Conservation (phyloP, 306 rosid species). For the Cicer pinnatifidum region DNA sequence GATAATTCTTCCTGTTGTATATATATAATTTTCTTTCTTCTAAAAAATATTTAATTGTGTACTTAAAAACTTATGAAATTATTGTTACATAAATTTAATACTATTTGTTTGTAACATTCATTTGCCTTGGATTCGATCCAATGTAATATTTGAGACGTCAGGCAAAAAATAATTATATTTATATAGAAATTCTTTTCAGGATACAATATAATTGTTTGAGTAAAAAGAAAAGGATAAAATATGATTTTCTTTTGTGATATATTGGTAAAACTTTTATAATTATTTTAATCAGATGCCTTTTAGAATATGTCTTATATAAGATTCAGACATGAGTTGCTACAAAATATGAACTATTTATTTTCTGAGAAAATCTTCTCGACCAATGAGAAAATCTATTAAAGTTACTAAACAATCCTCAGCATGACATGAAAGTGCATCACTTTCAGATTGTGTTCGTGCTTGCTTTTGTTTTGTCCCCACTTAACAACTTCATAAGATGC, state of each 20-base stretch:
- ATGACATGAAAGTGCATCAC: constrained; percentile 44
- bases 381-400: constrained; percentile 48
- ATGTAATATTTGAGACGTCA: neutral
- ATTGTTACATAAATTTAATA: no score
- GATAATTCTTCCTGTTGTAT: no score
- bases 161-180: neutral
- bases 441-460: constrained; percentile 37
- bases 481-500: constrained; percentile 37
- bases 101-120: no score
- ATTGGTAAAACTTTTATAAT: neutral
- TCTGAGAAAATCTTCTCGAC: constrained; percentile 48
- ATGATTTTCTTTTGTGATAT: no score
- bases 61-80: no score
- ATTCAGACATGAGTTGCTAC: neutral
- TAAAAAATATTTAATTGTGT: no score
- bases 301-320: constrained; percentile 32
- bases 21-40: no score
- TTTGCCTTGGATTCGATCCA: neutral
- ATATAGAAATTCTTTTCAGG: neutral
- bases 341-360: neutral
- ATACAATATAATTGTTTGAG: neutral
- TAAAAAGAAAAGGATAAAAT: no score
- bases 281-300: constrained; percentile 31
- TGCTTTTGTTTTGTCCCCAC: constrained; percentile 17
- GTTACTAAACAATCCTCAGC: constrained; percentile 48